These are phyloP conservation scores for Hymenotorrendiella dingleyae DNA, from an alignment of 2,329 filamentous ascomycete genomes.

Conservation along the genomic window DNA sequence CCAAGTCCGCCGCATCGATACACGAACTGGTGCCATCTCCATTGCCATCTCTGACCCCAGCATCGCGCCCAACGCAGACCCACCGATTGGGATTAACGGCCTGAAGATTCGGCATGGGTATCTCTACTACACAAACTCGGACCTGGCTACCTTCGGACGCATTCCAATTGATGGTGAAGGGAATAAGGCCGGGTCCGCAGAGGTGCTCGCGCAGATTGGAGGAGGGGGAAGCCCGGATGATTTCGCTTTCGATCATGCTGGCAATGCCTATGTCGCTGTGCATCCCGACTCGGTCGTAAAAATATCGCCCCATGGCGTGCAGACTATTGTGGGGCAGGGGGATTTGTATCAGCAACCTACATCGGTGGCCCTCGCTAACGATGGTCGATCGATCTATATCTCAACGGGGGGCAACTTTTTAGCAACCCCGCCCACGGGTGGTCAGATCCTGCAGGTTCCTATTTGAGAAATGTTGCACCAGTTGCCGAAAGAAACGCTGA, in stretches of 20 bases:
- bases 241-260: background rate
- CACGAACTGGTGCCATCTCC: constrained; percentile 15
- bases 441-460: background rate
- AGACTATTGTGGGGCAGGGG: background rate
- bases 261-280: constrained; percentile 1
- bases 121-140: constrained; percentile 7
- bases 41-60: background rate
- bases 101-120: constrained; percentile 4
- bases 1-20: background rate
- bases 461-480: too few species aligned
- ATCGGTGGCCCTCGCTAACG: background rate
- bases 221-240: background rate
- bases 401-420: background rate
- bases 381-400: background rate
- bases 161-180: constrained; percentile 4
- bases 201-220: background rate
- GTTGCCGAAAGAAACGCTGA: too few species aligned
- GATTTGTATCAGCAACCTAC: background rate
- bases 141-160: constrained; percentile 3
- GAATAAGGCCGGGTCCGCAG: background rate
- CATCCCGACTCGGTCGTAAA: background rate
- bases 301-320: background rate
- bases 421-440: background rate
- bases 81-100: constrained; percentile 7
- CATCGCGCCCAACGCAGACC: background rate